A percentile compares a stretch with the other conserved stretches of the same genome.
Evolutionary conservation across 2,329 filamentous ascomycete genomes (phyloP).

Genomic region (Cordyceps fumosorosea): DNA sequence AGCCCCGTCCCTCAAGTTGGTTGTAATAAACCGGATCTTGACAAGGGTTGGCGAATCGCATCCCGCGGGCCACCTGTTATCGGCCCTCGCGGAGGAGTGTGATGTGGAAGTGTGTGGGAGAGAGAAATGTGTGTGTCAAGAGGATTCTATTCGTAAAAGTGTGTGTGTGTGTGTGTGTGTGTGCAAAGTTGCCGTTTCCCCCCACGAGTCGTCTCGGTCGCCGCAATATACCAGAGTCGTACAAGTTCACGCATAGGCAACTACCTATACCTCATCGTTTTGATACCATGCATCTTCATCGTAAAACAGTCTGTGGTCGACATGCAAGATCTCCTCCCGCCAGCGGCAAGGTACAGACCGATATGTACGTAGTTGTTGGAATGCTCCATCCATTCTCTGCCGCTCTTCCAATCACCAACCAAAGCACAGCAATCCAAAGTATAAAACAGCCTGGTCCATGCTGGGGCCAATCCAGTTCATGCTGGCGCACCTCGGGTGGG

Average conservation of each 20-base stretch:
- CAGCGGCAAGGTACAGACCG: neutral
- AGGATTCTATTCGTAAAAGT: neutral
- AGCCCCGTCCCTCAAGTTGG: neutral
- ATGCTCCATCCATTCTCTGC: neutral
- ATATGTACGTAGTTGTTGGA: neutral
- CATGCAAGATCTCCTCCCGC: neutral
- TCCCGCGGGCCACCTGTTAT: neutral
- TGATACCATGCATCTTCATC: neutral
- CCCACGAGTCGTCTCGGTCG: neutral
- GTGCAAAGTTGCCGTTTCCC: neutral
- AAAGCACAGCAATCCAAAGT: neutral
- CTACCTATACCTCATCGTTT: neutral
- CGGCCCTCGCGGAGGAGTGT: neutral
- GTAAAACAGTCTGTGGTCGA: neutral
- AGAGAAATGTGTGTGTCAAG: neutral
- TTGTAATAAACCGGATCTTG: neutral
- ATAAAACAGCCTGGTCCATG: neutral
- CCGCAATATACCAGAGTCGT: neutral
- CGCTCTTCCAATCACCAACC: neutral
- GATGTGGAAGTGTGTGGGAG: neutral
- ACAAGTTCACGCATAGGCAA: neutral
- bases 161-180: neutral
- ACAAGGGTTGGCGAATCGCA: slow-evolving; percentile 4
- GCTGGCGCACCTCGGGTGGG: neutral
- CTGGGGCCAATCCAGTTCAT: neutral